These are phyloP conservation scores for Stropharia rugosoannulata DNA, from an alignment of 768 basidiomycete genomes.

Conservation along the genomic window DNA sequence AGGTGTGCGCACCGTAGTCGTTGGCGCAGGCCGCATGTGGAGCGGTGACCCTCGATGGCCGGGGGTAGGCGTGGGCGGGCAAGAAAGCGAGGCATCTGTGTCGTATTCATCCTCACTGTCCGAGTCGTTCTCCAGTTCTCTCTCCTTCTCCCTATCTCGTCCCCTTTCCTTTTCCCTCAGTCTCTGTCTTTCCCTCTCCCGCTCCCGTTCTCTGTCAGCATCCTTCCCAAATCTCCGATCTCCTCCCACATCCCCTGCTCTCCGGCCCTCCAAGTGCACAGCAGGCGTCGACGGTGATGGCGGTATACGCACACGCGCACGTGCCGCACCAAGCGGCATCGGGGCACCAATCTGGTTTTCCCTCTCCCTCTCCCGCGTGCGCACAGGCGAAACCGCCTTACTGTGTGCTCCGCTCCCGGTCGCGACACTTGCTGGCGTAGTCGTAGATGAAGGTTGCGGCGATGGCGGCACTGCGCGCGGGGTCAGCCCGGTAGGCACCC, in stretches of 20 bases:
- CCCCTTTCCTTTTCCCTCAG: background rate
- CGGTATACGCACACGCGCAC: background rate
- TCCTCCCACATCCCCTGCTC: background rate
- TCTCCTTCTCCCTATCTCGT: background rate
- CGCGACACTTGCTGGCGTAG: background rate
- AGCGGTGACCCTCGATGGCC: background rate
- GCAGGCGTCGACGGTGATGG: slow-evolving; percentile 4
- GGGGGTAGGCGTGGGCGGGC: slow-evolving; percentile 5
- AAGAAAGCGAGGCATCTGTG: slow-evolving; percentile 1
- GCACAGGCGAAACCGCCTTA: too few relatives aligned
- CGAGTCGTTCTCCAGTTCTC: background rate
- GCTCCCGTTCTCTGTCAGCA: background rate
- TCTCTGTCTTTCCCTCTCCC: background rate
- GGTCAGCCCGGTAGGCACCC: slow-evolving; percentile 26
- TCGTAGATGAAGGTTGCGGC: background rate
- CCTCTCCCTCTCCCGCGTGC: too few relatives aligned
- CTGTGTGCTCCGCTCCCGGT: background rate
- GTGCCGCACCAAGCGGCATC: background rate
- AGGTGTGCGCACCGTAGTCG: background rate
- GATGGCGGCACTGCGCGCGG: slow-evolving; percentile 4
- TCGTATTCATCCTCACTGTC: background rate
- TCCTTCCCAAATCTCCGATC: background rate
- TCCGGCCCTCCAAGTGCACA: background rate
- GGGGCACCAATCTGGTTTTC: background rate
- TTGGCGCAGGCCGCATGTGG: background rate